phyloP scores from a whole-genome alignment of 179 eudicot species.

The Spinacia oleracea region DNA sequence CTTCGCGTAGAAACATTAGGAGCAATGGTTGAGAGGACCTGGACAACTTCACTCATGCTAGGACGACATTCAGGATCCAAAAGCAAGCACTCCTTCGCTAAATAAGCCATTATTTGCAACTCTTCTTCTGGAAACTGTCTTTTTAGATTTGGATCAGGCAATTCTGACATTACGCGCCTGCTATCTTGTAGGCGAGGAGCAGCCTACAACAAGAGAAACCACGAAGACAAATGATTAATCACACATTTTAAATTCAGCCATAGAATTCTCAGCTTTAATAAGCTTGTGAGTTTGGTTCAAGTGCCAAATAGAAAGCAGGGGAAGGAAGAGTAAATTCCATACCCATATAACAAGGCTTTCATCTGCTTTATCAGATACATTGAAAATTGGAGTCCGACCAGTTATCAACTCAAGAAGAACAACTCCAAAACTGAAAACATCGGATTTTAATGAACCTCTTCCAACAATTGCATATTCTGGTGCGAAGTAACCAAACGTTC shows the following conservation, averaged over 20 bases:
- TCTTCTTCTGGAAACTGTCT: conserved; percentile 76
- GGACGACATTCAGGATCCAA: conserved; percentile 94
- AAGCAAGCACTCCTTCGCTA: conserved; percentile 91
- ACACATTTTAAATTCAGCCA: not conserved
- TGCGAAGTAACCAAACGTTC: conserved; percentile 97
- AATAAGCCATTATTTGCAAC: conserved; percentile 86
- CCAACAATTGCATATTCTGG: conserved; percentile 93
- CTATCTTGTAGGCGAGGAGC: conserved; percentile 72
- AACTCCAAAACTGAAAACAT: conserved; percentile 98
- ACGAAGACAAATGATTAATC: not conserved
- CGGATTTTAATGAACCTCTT: conserved; percentile 80
- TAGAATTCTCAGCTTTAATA: not conserved
- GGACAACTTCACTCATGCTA: conserved; percentile 93
- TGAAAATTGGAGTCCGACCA: conserved; percentile 76
- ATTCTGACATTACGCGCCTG: conserved; percentile 58
- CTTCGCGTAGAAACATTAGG: conserved; percentile 64
- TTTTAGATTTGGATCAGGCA: conserved; percentile 67
- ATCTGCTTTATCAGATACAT: conserved; percentile 51
- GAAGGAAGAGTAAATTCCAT: conserved; percentile 20
- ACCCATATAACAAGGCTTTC: conserved; percentile 98
- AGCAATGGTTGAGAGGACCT: conserved; percentile 76
- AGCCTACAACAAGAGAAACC: conserved; percentile 49
- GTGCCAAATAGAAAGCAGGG: not conserved
- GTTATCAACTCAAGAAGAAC: conserved; percentile 91
- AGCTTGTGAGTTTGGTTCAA: conserved; percentile 5